phyloP scores from a whole-genome alignment of 345 rosid species.

The Physaria fendleri region DNA sequence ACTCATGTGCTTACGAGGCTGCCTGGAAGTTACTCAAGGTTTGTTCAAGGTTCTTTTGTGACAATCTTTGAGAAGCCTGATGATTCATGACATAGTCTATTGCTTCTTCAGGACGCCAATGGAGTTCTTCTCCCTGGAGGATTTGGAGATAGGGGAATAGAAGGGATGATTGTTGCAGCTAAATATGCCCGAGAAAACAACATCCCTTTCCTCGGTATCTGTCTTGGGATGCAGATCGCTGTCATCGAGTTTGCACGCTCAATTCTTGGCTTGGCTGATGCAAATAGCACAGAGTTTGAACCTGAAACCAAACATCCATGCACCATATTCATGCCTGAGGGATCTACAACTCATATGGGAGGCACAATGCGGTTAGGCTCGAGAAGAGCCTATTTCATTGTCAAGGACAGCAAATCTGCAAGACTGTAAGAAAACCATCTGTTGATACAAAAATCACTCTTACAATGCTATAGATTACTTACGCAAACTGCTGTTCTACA shows the following conservation, averaged over 20 bases:
- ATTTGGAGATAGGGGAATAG: constrained; percentile 89
- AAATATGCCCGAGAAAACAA: constrained; percentile 76
- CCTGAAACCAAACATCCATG: constrained; percentile 59
- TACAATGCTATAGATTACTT: not conserved
- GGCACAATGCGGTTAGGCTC: constrained; percentile 95
- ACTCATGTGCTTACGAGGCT: constrained; percentile 53
- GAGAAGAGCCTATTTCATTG: constrained; percentile 59
- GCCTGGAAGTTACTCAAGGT: constrained; percentile 81
- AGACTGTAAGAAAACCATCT: constrained; percentile 52
- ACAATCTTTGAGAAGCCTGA: not conserved
- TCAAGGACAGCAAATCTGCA: constrained; percentile 57
- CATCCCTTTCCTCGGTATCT: constrained; percentile 80
- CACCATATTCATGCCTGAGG: constrained; percentile 95
- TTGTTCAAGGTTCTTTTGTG: not conserved
- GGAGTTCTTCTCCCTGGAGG: constrained; percentile 95
- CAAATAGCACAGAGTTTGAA: constrained; percentile 85
- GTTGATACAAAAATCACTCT: not conserved
- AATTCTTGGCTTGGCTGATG: constrained; percentile 60
- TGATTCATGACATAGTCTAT: not conserved
- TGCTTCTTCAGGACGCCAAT: constrained; percentile 51
- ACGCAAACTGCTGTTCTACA: constrained; percentile 34
- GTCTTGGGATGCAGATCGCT: constrained; percentile 93
- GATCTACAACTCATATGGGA: constrained; percentile 88
- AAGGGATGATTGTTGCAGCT: constrained; percentile 85
- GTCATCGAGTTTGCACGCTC: constrained; percentile 83